Conservation (phyloP, 257 asterid genomes). For the Solanum dulcamara region DNA sequence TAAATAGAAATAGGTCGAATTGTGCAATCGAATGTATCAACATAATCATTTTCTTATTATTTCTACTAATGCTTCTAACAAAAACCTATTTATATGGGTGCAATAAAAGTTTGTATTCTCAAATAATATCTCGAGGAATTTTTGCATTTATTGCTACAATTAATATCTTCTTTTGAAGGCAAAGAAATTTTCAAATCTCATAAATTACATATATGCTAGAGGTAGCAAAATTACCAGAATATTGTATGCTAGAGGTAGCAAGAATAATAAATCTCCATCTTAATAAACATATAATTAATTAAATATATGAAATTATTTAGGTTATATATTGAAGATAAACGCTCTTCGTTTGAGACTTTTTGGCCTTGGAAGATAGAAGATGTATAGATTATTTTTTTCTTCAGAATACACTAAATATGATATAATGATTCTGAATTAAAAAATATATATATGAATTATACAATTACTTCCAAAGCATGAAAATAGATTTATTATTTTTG, state of each 20-base stretch:
- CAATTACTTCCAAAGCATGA: background rate
- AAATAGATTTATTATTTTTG: background rate
- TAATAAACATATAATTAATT: background rate
- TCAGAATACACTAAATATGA: background rate
- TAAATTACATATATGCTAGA: background rate
- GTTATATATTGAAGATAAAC: background rate
- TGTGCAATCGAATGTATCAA: background rate
- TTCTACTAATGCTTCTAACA: background rate
- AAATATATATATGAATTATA: background rate
- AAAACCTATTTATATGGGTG: background rate
- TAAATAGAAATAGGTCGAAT: background rate
- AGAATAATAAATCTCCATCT: background rate
- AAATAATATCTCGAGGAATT: background rate
- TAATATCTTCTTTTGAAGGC: background rate
- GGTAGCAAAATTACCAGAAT: background rate
- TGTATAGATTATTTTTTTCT: slow-evolving; percentile 13
- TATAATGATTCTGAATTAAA: background rate
- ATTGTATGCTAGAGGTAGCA: background rate
- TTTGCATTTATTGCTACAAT: background rate
- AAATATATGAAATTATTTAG: background rate
- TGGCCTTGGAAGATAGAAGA: background rate
- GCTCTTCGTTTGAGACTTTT: background rate
- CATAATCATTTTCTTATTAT: background rate
- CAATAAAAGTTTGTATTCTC: background rate
- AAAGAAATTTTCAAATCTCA: background rate